phyloP scores from a whole-genome alignment of 148 eudicot genomes.

The Vaccinium vitisidaea region DNA sequence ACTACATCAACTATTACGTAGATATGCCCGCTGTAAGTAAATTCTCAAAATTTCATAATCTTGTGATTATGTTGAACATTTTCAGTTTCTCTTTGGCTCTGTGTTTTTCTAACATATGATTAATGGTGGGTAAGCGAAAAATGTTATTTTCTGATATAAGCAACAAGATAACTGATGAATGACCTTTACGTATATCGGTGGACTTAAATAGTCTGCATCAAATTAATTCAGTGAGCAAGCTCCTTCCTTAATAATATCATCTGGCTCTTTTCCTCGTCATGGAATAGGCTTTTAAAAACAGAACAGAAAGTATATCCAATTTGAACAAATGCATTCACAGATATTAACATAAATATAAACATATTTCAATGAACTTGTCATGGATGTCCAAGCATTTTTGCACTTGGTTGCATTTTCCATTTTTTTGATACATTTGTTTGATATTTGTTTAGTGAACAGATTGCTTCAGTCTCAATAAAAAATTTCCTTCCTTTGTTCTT shows the following conservation, averaged over 20 bases:
- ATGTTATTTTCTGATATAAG: background rate
- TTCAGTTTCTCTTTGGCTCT: background rate
- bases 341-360: background rate
- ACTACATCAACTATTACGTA: slow-evolving; percentile 56
- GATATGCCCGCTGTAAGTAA: slow-evolving; percentile 66
- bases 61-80: background rate
- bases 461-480: background rate
- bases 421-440: background rate
- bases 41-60: background rate
- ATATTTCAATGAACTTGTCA: background rate
- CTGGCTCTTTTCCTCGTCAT: background rate
- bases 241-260: background rate
- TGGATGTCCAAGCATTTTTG: background rate
- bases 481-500: background rate
- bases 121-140: background rate
- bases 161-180: slow-evolving; percentile 1
- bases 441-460: background rate
- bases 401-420: background rate
- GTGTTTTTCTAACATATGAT: too few species aligned
- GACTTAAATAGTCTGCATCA: background rate
- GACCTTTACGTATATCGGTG: background rate
- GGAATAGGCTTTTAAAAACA: background rate
- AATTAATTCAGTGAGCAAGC: background rate
- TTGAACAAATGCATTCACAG: background rate
- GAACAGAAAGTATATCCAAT: background rate